Conservation (phyloP, 768 basidiomycete species). For the Tulasnella sp. region DNA sequence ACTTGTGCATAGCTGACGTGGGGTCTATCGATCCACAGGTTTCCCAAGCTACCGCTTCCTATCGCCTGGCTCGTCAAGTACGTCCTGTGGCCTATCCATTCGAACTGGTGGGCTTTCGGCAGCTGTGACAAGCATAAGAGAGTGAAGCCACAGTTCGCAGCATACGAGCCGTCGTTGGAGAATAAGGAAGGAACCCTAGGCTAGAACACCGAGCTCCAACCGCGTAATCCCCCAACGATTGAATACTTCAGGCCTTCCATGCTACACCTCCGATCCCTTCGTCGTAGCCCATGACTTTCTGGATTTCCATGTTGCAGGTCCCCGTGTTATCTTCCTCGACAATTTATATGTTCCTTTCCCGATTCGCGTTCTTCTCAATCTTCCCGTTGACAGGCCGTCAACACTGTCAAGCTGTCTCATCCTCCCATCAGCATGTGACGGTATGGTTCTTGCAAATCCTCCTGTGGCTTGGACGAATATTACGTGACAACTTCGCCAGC, state of each 20-base stretch:
- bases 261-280: too few relatives aligned
- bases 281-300: too few relatives aligned
- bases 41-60: not conserved
- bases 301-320: too few relatives aligned
- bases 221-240: not conserved
- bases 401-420: too few relatives aligned
- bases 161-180: constrained; percentile 1
- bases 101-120: not conserved
- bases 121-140: not conserved
- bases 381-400: too few relatives aligned
- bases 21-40: not conserved
- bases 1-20: not conserved
- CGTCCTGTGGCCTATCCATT: not conserved
- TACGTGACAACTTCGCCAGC: not conserved
- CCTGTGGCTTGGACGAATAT: not conserved
- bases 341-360: not conserved
- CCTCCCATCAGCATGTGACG: not conserved
- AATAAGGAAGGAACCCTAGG: not conserved
- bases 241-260: too few relatives aligned
- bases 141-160: not conserved
- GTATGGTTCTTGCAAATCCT: not conserved
- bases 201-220: not conserved
- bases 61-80: not conserved
- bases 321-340: not conserved
- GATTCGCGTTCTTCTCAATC: too few relatives aligned